Percentiles rank a stretch among this genome's conserved stretches.
Evolutionary conservation across 805 yeast genomes (phyloP).

Genomic region (Kazachstania viticola): DNA sequence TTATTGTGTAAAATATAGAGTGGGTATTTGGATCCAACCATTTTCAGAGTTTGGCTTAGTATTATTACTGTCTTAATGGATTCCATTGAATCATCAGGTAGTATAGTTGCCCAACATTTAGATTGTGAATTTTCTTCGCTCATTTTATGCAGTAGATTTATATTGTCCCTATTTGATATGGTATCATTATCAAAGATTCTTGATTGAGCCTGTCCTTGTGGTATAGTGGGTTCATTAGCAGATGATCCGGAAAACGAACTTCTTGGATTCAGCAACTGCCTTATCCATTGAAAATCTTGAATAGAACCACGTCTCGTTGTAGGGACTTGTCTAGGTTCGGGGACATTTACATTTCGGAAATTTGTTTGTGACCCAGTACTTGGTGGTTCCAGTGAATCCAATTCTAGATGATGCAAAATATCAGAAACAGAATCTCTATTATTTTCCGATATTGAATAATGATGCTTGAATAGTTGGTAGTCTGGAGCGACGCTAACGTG

Average conservation of each 20-base stretch:
- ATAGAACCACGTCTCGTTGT: slow-evolving; percentile 18
- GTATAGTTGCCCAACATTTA: slow-evolving; percentile 22
- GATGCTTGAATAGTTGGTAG: slow-evolving; percentile 18
- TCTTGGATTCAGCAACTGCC: slow-evolving; percentile 26
- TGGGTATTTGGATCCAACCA: slow-evolving; percentile 14
- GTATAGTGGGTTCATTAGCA: slow-evolving; percentile 10
- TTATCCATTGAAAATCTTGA: slow-evolving; percentile 24
- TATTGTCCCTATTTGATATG: slow-evolving; percentile 9
- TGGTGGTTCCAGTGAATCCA: slow-evolving; percentile 3
- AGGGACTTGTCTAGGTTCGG: slow-evolving; percentile 1
- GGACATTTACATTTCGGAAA: neutral
- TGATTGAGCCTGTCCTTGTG: neutral
- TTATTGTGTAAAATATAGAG: slow-evolving; percentile 15
- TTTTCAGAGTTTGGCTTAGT: slow-evolving; percentile 14
- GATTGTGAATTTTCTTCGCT: neutral
- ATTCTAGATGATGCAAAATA: slow-evolving; percentile 13
- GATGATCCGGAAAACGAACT: slow-evolving; percentile 26
- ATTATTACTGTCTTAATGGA: slow-evolving; percentile 16
- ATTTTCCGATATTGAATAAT: slow-evolving; percentile 19
- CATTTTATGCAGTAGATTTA: too few species aligned
- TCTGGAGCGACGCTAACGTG: too few species aligned
- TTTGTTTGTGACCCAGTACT: neutral
- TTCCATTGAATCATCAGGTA: slow-evolving; percentile 14
- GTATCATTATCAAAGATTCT: too few species aligned
- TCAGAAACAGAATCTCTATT: slow-evolving; percentile 14